Conservation (phyloP, 2,329 filamentous ascomycete species). For the Mariannaea elegans region DNA sequence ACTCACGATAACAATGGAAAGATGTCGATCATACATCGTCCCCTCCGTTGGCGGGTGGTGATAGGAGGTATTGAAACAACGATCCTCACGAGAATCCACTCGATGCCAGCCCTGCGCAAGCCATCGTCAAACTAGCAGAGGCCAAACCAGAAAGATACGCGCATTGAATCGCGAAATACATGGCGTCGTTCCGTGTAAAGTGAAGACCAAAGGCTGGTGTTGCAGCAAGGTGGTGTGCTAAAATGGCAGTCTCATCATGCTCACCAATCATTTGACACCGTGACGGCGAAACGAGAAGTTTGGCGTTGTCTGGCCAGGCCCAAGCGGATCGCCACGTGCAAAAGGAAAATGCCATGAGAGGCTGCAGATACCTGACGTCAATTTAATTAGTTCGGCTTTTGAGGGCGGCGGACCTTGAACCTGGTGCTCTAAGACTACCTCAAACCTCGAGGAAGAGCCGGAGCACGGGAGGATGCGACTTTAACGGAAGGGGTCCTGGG, state of each 20-base stretch:
- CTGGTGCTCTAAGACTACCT: no score
- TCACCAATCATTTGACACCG: slow-evolving; percentile 37
- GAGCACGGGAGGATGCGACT: no score
- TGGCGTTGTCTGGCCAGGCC: not conserved
- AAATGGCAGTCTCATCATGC: not conserved
- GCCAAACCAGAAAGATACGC: no score
- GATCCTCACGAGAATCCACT: not conserved
- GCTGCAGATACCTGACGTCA: no score
- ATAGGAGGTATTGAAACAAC: not conserved
- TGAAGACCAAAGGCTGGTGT: not conserved
- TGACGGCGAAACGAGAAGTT: slow-evolving; percentile 8
- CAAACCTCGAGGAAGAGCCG: no score
- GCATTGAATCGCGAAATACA: not conserved
- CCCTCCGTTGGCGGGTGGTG: not conserved
- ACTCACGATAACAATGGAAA: not conserved
- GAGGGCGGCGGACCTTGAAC: not conserved
- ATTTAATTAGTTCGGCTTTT: not conserved
- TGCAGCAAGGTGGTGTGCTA: not conserved
- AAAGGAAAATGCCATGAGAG: slow-evolving; percentile 16
- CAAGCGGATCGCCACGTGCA: slow-evolving; percentile 32
- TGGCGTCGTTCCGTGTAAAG: not conserved
- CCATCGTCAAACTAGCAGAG: no score
- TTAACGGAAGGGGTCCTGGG: not conserved
- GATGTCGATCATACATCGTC: not conserved
- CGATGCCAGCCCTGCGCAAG: no score